These are phyloP conservation scores for Melanogaster broomeanus DNA, from an alignment of 768 basidiomycete species.

Conservation along the genomic window DNA sequence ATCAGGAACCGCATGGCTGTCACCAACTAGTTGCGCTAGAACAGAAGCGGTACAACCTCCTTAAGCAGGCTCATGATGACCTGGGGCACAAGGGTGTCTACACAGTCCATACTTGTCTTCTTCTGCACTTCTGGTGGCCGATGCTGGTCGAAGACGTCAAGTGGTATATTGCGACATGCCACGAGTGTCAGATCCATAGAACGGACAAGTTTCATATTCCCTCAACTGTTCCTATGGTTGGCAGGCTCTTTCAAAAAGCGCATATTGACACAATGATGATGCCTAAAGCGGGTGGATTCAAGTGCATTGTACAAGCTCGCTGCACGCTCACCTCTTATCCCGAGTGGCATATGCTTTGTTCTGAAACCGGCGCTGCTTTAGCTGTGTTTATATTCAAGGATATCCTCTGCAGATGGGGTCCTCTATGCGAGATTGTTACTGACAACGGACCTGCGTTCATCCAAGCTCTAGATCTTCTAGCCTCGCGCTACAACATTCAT, in stretches of 20 bases:
- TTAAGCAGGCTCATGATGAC: neutral
- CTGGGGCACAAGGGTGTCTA: constrained; percentile 5
- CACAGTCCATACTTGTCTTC: fast-evolving
- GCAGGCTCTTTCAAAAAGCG: too few species aligned
- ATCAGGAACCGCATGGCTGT: neutral
- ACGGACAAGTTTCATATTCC: neutral
- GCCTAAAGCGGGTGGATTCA: too few species aligned
- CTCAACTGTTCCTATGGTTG: fast-evolving
- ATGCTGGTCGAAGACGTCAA: neutral
- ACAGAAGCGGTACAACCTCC: too few species aligned
- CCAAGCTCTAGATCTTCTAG: neutral
- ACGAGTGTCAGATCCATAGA: neutral
- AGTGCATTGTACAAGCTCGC: too few species aligned
- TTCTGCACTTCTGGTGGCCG: neutral
- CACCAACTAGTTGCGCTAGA: neutral
- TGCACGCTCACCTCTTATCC: too few species aligned
- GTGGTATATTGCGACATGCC: neutral
- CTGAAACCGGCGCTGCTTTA: too few species aligned
- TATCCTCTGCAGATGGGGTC: too few species aligned
- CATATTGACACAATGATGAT: too few species aligned
- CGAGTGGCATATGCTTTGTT: too few species aligned
- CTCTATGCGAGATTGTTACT: constrained; percentile 14
- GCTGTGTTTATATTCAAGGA: too few species aligned
- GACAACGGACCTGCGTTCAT: neutral
- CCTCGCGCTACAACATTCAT: neutral